Percentiles rank a stretch among this genome's conserved stretches.
Evolutionary conservation across 805 yeast species (phyloP).

Genomic region (Ogataea trehalophila): DNA sequence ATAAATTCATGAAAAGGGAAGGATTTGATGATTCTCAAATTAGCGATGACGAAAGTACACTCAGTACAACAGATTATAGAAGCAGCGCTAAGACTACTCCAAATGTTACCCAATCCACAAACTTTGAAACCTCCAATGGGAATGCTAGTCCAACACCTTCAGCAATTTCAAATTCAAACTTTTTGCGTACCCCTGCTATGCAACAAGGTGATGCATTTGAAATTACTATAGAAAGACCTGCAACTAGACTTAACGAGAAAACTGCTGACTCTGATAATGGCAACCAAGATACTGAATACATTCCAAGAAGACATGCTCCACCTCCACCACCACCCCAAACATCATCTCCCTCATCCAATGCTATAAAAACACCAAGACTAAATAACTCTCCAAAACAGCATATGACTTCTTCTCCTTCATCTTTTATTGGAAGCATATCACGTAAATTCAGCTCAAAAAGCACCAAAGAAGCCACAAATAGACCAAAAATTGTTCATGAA

Average conservation of each 20-base stretch:
- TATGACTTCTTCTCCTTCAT: constrained; percentile 19
- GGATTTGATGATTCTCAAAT: constrained; percentile 14
- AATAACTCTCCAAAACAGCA: constrained; percentile 8
- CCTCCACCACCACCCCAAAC: constrained; percentile 19
- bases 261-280: too few species aligned
- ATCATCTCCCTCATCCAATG: background rate
- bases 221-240: constrained; percentile 1
- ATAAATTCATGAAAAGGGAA: constrained; percentile 28
- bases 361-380: constrained; percentile 1
- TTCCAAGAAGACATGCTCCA: constrained; percentile 34
- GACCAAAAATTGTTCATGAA: constrained; percentile 21
- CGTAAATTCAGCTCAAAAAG: constrained; percentile 17
- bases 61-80: constrained; percentile 12
- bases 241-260: too few species aligned
- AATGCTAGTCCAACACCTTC: constrained; percentile 9
- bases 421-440: constrained; percentile 26
- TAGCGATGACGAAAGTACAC: constrained; percentile 17
- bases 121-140: constrained; percentile 3
- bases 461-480: background rate
- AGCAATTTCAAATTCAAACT: constrained; percentile 8
- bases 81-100: constrained; percentile 13
- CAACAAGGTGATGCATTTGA: constrained; percentile 6
- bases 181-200: constrained; percentile 8
- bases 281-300: constrained; percentile 21
- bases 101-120: constrained; percentile 6